Conservation (phyloP, 257 asterid species). For the Salvia hispanica region DNA sequence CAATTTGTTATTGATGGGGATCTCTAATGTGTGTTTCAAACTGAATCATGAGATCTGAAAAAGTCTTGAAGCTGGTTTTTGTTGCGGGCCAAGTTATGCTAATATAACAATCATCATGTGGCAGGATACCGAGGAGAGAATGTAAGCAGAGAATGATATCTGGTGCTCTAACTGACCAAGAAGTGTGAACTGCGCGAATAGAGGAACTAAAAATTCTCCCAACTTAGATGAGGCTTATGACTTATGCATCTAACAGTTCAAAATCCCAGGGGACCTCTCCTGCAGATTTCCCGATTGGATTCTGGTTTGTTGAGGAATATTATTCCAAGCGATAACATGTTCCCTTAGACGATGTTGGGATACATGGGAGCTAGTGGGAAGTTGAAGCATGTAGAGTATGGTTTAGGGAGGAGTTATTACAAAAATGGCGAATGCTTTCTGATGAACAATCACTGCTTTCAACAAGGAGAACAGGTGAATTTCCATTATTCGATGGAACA, state of each 20-base stretch:
- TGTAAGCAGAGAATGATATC: slow-evolving; percentile 91
- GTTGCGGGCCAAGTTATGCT: too few relatives aligned
- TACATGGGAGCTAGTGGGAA: not conserved
- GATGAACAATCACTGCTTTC: not conserved
- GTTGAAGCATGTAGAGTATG: slow-evolving; percentile 1
- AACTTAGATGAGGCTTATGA: slow-evolving; percentile 45
- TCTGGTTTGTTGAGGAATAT: slow-evolving; percentile 5
- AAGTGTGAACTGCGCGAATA: slow-evolving; percentile 88
- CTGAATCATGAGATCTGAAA: not conserved
- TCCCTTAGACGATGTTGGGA: not conserved
- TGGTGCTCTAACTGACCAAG: slow-evolving; percentile 95
- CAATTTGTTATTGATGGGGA: not conserved
- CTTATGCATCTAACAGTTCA: slow-evolving; percentile 3
- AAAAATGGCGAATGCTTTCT: not conserved
- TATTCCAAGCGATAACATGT: not conserved
- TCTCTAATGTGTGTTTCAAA: not conserved
- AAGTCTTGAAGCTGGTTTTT: too few relatives aligned
- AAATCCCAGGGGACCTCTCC: not conserved
- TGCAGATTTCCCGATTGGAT: not conserved
- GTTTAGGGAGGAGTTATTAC: not conserved
- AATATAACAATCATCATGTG: too few relatives aligned
- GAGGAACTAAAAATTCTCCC: slow-evolving; percentile 97
- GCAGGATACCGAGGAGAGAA: slow-evolving; percentile 92
- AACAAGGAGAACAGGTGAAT: slow-evolving; percentile 7
- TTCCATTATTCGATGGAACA: not conserved